Evolutionary conservation across 2,329 filamentous ascomycete genomes (phyloP).

Genomic region (Lecanosticta acicola): DNA sequence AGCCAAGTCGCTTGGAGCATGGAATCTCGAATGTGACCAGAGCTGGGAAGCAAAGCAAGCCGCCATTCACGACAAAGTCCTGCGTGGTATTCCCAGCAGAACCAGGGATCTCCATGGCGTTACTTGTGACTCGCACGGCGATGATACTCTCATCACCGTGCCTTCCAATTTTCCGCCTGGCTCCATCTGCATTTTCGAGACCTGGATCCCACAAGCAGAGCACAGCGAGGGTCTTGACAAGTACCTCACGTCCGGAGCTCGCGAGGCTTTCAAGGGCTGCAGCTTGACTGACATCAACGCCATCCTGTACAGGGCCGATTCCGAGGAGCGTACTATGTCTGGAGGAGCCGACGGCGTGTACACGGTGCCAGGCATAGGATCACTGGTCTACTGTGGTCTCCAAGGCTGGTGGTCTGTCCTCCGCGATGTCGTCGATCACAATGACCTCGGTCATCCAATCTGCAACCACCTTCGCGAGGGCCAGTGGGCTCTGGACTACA

Average conservation of each 20-base stretch:
- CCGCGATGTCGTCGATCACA: slow-evolving; percentile 75
- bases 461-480: slow-evolving; percentile 90
- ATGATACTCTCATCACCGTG: slow-evolving; percentile 73
- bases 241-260: slow-evolving; percentile 76
- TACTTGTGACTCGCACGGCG: slow-evolving; percentile 62
- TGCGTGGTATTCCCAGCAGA: slow-evolving; percentile 79
- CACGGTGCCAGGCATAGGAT: slow-evolving; percentile 74
- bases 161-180: slow-evolving; percentile 83
- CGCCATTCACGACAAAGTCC: slow-evolving; percentile 61
- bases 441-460: slow-evolving; percentile 86
- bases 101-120: slow-evolving; percentile 70
- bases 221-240: slow-evolving; percentile 77
- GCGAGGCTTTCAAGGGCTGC: slow-evolving; percentile 68
- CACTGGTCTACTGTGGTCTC: slow-evolving; percentile 88
- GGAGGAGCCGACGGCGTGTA: slow-evolving; percentile 81
- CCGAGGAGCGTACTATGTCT: slow-evolving; percentile 78
- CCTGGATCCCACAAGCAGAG: slow-evolving; percentile 85
- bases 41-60: slow-evolving; percentile 61
- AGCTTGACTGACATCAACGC: slow-evolving; percentile 83
- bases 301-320: slow-evolving; percentile 82
- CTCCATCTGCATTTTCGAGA: slow-evolving; percentile 92
- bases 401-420: slow-evolving; percentile 98
- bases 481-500: slow-evolving; percentile 88
- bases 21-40: slow-evolving; percentile 86
- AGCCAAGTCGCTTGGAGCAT: slow-evolving; percentile 79